These are phyloP conservation scores for Nemania serpens DNA, from an alignment of 2,329 filamentous ascomycete genomes.

Conservation along the genomic window DNA sequence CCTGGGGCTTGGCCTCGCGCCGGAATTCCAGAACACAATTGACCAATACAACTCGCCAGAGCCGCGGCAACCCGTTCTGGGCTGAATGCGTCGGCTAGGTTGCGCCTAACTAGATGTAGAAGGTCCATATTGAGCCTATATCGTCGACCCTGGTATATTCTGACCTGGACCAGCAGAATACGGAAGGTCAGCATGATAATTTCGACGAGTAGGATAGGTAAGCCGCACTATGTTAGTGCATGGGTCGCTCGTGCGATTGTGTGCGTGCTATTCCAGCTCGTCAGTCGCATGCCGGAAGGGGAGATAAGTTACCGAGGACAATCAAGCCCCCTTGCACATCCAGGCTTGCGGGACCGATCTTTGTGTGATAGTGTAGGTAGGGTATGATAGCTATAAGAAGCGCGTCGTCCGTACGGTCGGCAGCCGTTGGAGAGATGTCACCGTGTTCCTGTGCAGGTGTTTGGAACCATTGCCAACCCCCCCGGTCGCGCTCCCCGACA, in stretches of 20 bases:
- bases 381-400: conserved; percentile 14
- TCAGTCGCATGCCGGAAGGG: conserved; percentile 1
- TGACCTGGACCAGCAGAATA: conserved; percentile 19
- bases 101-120: conserved; percentile 21
- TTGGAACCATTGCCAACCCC: conserved; percentile 11
- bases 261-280: conserved; percentile 2
- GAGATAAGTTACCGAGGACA: conserved; percentile 20
- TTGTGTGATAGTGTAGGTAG: conserved; percentile 1
- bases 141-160: conserved; percentile 3
- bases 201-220: conserved; percentile 6
- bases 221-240: background rate
- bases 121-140: conserved; percentile 21
- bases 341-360: conserved; percentile 12
- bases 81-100: conserved; percentile 6
- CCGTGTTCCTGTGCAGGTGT: conserved; percentile 20
- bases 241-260: conserved; percentile 15
- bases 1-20: no score
- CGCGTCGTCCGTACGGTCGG: conserved; percentile 7
- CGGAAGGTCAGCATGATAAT: conserved; percentile 24
- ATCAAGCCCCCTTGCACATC: background rate
- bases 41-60: background rate
- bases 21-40: no score
- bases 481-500: conserved; percentile 1
- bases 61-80: conserved; percentile 1
- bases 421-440: conserved; percentile 3